Percentiles rank a stretch among this genome's conserved stretches.
These are phyloP conservation scores for Sclerotinia sclerotiorum DNA, from an alignment of 2,329 filamentous ascomycete species.

Conservation along the genomic window DNA sequence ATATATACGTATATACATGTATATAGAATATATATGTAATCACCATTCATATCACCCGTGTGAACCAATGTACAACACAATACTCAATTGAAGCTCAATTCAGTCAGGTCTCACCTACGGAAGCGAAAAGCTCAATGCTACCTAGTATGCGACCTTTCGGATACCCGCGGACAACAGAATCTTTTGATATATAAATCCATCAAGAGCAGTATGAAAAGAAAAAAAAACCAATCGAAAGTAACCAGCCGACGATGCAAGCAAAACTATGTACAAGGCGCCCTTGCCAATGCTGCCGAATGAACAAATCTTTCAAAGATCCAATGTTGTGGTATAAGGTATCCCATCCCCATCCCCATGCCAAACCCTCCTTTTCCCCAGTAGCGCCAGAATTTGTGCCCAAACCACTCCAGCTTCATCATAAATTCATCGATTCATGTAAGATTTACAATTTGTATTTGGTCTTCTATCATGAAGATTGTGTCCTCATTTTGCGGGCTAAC, in stretches of 20 bases:
- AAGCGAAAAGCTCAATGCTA: not conserved
- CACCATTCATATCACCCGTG: not conserved
- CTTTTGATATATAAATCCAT: slow-evolving; percentile 16
- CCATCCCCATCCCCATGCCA: slow-evolving; percentile 17
- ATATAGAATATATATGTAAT: not conserved
- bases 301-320: slow-evolving; percentile 27
- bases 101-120: not conserved
- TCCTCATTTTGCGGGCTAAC: slow-evolving; percentile 69
- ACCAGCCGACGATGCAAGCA: slow-evolving; percentile 20
- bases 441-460: slow-evolving; percentile 16
- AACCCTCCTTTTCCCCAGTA: slow-evolving; percentile 25
- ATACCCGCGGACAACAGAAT: not conserved
- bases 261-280: slow-evolving; percentile 21
- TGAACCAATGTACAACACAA: not conserved
- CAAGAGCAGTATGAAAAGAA: slow-evolving; percentile 2
- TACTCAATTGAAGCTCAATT: not conserved
- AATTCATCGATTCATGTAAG: slow-evolving; percentile 38
- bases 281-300: slow-evolving; percentile 20
- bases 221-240: slow-evolving; percentile 10
- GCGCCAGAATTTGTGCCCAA: slow-evolving; percentile 27
- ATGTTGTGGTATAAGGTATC: slow-evolving; percentile 26
- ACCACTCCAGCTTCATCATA: slow-evolving; percentile 32
- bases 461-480: slow-evolving; percentile 35
- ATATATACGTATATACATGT: too few species aligned
- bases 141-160: not conserved